Percentiles rank a stretch among this genome's conserved stretches.
Conservation (phyloP, 352 stramenopile species). For the Phytophthora agathidicida region DNA sequence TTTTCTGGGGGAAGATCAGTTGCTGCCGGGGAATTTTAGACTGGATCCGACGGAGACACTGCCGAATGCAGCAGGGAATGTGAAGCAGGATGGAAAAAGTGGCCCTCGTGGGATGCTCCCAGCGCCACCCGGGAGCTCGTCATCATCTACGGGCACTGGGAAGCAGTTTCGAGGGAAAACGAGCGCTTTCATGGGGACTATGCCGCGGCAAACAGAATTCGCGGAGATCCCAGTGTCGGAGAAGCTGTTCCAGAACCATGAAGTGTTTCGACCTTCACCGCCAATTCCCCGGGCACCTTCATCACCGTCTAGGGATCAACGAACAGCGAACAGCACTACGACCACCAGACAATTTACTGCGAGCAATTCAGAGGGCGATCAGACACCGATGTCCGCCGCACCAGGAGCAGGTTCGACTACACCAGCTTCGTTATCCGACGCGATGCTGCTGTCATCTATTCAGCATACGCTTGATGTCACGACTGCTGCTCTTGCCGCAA, state of each 20-base stretch:
- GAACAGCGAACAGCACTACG: not conserved
- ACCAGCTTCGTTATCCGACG: conserved; percentile 36
- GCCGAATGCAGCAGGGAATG: conserved; percentile 13
- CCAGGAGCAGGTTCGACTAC: not conserved
- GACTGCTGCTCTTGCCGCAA: conserved; percentile 11
- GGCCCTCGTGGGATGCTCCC: conserved; percentile 1
- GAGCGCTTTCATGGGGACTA: conserved; percentile 62
- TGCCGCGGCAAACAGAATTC: conserved; percentile 61
- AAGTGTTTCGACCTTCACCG: conserved; percentile 21
- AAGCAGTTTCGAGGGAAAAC: conserved; percentile 43
- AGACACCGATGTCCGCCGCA: not conserved
- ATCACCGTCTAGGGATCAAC: conserved; percentile 16
- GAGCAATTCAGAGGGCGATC: conserved; percentile 5
- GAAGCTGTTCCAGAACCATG: conserved; percentile 54
- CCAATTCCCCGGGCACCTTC: conserved; percentile 13
- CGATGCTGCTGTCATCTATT: conserved; percentile 58
- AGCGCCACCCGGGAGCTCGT: conserved; percentile 8
- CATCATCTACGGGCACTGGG: conserved; percentile 22
- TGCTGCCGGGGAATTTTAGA: conserved; percentile 69
- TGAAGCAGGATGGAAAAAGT: conserved; percentile 4
- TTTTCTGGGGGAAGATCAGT: conserved; percentile 66
- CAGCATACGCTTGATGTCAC: conserved; percentile 39
- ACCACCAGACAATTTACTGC: conserved; percentile 8
- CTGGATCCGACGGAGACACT: conserved; percentile 56
- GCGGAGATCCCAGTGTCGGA: conserved; percentile 56